Base-by-base conservation (phyloP, 306 rosid species). In the Begonia fuchsioides region DNA sequence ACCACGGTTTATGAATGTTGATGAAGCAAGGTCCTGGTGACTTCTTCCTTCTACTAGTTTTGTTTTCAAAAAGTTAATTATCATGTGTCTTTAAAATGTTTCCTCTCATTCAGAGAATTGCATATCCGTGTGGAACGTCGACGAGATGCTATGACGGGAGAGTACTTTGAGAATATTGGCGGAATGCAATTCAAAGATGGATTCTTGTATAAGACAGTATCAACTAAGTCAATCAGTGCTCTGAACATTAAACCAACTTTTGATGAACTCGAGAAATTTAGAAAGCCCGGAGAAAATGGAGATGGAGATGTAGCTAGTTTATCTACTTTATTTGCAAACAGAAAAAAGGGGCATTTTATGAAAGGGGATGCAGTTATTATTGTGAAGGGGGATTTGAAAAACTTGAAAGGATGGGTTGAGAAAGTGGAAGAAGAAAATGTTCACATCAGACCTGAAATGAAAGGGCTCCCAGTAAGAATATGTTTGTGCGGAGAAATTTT, bases 181-280 rank as follows among this genome's bases (percentile, higher is more conserved):
- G 94, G 95, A 64, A 86, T 82, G 94, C 57, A 73, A 79, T 92
- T 86, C 65, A 92, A 86, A 67, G 99, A 92, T 68, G 96, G 99
- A 45, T 86, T 92, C 78, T 68, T 92, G 47, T 85, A 77, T 60
- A 92, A 92, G 74, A 66, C 76, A 41, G 93, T 85, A 40, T 86
- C 99, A 16, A 72, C 86, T 67, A 92, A 92, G 79, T 92, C 99
- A 15, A 68, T 92, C 19, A 86, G 81, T 41, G 49, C 80, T 20
- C 87, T 65, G 56, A 86, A 77, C 67, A 82, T 92, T 59, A 75
- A 82, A 52, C 99, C 99, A 6, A 82, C 88, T 15, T 85, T 92
- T 70, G 94, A 92, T 46, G 99, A 92, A 64, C 93, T 86, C 44
- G 99, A 92, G 60, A 92, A 86, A 35, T 92, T 92, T 51, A 87